These are phyloP conservation scores for Dimocarpus longan DNA, from an alignment of 345 rosid genomes.

Conservation along the genomic window DNA sequence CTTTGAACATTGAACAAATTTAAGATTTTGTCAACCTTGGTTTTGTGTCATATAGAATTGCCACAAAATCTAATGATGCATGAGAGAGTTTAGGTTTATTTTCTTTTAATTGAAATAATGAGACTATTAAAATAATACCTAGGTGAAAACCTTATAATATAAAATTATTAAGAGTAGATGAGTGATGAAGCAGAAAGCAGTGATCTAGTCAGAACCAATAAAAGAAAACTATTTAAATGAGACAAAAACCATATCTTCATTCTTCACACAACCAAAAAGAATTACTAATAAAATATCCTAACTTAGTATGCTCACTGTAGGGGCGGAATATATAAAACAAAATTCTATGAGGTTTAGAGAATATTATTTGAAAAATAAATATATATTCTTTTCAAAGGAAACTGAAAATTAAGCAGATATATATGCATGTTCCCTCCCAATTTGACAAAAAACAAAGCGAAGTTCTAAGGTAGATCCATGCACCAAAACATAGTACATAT, in stretches of 20 bases:
- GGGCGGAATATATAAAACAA: not conserved
- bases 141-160: conserved; percentile 4
- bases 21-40: not conserved
- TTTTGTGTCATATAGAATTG: not conserved
- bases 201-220: conserved; percentile 13
- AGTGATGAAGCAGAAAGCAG: not conserved
- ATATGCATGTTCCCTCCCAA: not conserved
- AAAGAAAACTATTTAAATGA: conserved; percentile 22
- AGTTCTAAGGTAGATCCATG: not conserved
- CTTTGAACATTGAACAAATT: conserved; percentile 33
- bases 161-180: not conserved
- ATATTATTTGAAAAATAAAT: not conserved
- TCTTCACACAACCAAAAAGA: conserved; percentile 21
- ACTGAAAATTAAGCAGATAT: not conserved
- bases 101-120: not conserved
- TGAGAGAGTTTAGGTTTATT: not conserved
- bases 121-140: not conserved
- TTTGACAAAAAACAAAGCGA: not conserved
- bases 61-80: not conserved
- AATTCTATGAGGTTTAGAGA: not conserved
- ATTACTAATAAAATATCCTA: conserved; percentile 8
- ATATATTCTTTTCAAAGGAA: not conserved
- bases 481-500: not conserved
- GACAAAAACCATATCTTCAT: conserved; percentile 49
- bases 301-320: not conserved